These are phyloP conservation scores for Lecanicillium sp. DNA, from an alignment of 2,329 filamentous ascomycete genomes.

Conservation along the genomic window DNA sequence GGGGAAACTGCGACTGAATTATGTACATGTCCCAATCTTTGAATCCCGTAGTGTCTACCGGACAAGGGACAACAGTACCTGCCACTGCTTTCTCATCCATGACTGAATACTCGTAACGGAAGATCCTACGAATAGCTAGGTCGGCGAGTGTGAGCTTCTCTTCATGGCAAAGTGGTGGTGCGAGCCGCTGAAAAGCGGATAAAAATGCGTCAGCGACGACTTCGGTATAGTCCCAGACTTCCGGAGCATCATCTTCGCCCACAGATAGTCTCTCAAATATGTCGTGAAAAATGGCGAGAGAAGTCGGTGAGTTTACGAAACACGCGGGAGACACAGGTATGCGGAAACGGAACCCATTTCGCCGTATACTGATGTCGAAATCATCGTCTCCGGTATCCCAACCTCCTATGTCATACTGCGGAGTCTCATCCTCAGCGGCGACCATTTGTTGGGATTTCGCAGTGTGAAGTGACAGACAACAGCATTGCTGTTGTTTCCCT, in stretches of 20 bases:
- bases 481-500: no score
- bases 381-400: constrained; percentile 9
- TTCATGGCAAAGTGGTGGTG: constrained; percentile 3
- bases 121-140: constrained; percentile 3
- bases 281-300: constrained; percentile 3
- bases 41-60: neutral
- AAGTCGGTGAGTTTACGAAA: constrained; percentile 8
- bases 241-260: constrained; percentile 6
- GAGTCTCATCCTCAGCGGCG: no score
- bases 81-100: constrained; percentile 3
- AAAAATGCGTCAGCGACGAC: constrained; percentile 8
- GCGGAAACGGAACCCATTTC: constrained; percentile 7
- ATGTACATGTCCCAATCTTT: constrained; percentile 6
- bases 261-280: constrained; percentile 4
- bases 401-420: no score
- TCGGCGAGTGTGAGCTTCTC: constrained; percentile 10
- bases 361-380: constrained; percentile 7
- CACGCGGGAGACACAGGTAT: constrained; percentile 4
- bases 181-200: constrained; percentile 5
- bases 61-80: neutral
- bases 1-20: constrained; percentile 1
- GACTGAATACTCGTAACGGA: constrained; percentile 7
- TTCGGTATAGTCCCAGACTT: constrained; percentile 9
- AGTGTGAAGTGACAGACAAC: no score
- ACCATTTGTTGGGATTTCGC: no score